Evolutionary conservation across 148 eudicot genomes (phyloP), one percentile per base, ranked within the genome.

Genomic region (Silene latifolia): DNA sequence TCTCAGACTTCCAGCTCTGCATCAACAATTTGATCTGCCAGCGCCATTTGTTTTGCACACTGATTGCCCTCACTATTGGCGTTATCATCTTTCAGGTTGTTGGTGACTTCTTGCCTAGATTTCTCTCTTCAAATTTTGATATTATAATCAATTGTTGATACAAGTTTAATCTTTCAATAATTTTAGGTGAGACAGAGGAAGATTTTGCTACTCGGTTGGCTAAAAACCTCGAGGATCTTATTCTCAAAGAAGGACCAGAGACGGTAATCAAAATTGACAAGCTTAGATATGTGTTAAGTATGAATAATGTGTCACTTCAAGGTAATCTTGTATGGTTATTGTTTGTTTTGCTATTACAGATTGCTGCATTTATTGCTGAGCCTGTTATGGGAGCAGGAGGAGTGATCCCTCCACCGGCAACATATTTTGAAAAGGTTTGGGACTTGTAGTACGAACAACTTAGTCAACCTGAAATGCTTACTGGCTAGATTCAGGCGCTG

Each of bases 301-400:
- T 77, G 11, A 67, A 32, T 29, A 3, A 21, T n/a, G n/a, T n/a
- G n/a, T n/a, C 42, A 24, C 71, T 54, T 63, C 24, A 64, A 18
- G 63, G 3, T 17, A 24, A 60, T 59, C 10, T 0, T 35, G 8
- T 63, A 46, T 18, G 58, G 46, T 24, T 60, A 46, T 42, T 20
- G 7, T 75, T 35, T 76, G 71, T 21, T 59, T 58, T 59, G 72
- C 39, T 32, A 53, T 85, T 83, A 73, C 87, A 95, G 98, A 88
- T 95, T 85, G 97, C 97, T 82, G 98, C 98, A 51, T 95, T 95
- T 81, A 95, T 95, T 82, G 98, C 98, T 11, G 97, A 95, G 81
- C 98, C 98, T 78, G 92, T 95, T 44, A 90, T 95, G 93, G 98
- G 97, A 54, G 97, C 98, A 65, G 98, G 98, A 81, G 98, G 98